Conservation (phyloP, 192 early-diverging fungal species). For the Spizellomyces sp. region DNA sequence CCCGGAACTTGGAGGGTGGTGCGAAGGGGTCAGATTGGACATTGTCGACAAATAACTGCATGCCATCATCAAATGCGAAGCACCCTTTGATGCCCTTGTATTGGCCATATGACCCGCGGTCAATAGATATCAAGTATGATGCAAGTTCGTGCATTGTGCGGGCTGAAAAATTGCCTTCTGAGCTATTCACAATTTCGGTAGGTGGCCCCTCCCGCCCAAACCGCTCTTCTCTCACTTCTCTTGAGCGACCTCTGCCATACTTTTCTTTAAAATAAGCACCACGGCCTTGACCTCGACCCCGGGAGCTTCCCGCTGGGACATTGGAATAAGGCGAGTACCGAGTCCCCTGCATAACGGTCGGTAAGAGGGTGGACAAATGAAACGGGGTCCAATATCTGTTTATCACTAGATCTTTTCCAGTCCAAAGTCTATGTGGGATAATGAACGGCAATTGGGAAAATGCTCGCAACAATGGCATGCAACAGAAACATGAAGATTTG, state of each 20-base stretch:
- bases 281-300: conserved; percentile 7
- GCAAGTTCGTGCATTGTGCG: background rate
- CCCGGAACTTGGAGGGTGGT: conserved; percentile 50
- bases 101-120: conserved; percentile 21
- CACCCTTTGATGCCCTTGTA: conserved; percentile 27
- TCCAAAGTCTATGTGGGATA: too few species aligned
- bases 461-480: too few species aligned
- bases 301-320: too few species aligned
- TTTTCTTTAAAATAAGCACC: conserved; percentile 19
- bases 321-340: too few species aligned
- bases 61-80: background rate
- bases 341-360: too few species aligned
- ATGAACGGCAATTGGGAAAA: too few species aligned
- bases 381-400: too few species aligned
- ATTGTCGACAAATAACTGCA: conserved; percentile 25
- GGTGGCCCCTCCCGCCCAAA: background rate
- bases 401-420: too few species aligned
- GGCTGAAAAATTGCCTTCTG: background rate
- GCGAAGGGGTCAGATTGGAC: conserved; percentile 53
- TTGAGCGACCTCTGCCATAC: conserved; percentile 21
- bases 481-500: too few species aligned
- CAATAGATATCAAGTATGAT: conserved; percentile 14
- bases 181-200: background rate
- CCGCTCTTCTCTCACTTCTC: conserved; percentile 13
- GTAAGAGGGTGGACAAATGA: too few species aligned